Evolutionary conservation across 2,329 filamentous ascomycete species (phyloP).

Genomic region (Botrytis aclada): DNA sequence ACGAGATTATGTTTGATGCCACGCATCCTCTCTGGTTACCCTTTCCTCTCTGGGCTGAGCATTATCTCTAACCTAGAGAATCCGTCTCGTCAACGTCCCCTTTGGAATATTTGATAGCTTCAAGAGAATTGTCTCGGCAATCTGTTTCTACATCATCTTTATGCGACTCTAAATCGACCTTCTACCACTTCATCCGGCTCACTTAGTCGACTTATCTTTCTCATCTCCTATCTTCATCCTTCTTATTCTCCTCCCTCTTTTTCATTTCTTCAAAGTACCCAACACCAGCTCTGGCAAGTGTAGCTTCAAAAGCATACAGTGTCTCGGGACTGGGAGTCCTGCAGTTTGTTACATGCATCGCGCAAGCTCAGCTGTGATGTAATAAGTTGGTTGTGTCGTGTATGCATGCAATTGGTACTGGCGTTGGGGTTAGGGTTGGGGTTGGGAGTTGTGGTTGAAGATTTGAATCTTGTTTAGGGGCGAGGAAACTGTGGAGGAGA

Average conservation of each 20-base stretch:
- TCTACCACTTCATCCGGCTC: background rate
- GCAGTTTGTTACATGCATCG: accelerated
- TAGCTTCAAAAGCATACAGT: background rate
- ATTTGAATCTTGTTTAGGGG: background rate
- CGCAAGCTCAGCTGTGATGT: background rate
- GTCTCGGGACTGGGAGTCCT: background rate
- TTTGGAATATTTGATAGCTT: background rate
- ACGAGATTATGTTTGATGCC: background rate
- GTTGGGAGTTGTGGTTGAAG: too few species aligned
- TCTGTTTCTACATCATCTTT: background rate
- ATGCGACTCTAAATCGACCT: background rate
- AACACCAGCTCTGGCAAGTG: background rate
- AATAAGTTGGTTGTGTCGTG: background rate
- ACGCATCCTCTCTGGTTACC: background rate
- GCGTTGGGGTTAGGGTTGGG: background rate
- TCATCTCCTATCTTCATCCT: background rate
- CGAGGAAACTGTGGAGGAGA: background rate
- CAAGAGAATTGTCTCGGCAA: background rate
- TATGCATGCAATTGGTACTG: background rate
- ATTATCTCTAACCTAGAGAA: background rate
- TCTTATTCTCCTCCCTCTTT: too few species aligned
- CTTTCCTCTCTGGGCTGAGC: background rate
- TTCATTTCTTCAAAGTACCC: too few species aligned
- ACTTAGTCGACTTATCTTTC: background rate
- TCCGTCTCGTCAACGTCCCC: accelerated